Percentiles rank a stretch among this genome's conserved stretches.
phyloP scores from a whole-genome alignment of 2,329 filamentous ascomycete genomes.

The Periglandula ipomoeae region DNA sequence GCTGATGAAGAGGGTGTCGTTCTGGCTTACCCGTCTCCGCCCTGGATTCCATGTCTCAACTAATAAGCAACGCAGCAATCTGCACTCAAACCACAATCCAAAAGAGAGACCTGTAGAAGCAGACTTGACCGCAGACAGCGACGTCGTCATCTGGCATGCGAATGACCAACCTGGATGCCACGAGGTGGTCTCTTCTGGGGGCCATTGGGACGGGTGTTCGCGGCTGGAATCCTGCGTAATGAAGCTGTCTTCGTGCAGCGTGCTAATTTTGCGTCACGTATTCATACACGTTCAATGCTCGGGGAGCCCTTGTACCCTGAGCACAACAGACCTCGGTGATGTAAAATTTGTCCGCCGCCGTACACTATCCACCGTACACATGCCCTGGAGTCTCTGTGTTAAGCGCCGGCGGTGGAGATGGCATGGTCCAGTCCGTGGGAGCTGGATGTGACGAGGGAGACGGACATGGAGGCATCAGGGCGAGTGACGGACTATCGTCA shows the following conservation, averaged over 20 bases:
- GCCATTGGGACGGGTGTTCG: background rate
- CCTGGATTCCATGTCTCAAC: too few relatives aligned
- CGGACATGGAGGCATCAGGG: background rate
- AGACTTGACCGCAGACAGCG: background rate
- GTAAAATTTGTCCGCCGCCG: background rate
- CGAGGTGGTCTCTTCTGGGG: background rate
- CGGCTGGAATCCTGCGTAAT: constrained; percentile 4
- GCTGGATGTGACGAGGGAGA: constrained; percentile 4
- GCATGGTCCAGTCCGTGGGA: background rate
- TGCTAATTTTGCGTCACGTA: background rate
- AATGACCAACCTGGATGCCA: background rate
- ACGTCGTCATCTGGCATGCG: constrained; percentile 3
- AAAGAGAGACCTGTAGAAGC: background rate
- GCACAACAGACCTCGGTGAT: background rate
- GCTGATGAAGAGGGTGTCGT: too few relatives aligned
- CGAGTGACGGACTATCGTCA: background rate
- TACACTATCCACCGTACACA: background rate
- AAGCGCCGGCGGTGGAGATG: constrained; percentile 1
- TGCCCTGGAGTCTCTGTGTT: background rate
- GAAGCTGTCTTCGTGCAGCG: background rate
- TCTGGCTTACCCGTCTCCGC: too few relatives aligned
- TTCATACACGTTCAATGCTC: background rate
- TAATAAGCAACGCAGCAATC: background rate
- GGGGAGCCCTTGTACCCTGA: background rate
- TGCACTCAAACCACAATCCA: background rate